Evolutionary conservation across 164 flowering plant genomes (phyloP).

Genomic region (Litsea cubeba): DNA sequence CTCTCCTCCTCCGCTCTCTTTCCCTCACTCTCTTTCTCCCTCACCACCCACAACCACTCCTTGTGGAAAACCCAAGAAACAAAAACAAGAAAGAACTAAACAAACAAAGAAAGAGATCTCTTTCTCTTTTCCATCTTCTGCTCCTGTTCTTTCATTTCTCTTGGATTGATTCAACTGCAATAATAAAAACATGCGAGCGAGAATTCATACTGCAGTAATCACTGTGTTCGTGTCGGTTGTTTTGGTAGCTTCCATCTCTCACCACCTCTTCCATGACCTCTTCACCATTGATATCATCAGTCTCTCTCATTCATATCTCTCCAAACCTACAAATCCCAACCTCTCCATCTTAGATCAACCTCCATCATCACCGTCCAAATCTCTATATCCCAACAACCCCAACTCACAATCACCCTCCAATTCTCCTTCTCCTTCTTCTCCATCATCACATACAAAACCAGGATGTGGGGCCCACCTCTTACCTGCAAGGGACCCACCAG

Average conservation of each 20-base stretch:
- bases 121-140: not conserved
- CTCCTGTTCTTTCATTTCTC: not conserved
- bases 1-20: not conserved
- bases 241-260: conserved; percentile 10
- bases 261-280: conserved; percentile 14
- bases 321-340: conserved; percentile 3
- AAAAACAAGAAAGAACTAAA: not conserved
- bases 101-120: not conserved
- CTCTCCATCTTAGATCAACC: conserved; percentile 3
- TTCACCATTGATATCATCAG: not conserved
- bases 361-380: too few species aligned
- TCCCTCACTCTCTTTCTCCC: not conserved
- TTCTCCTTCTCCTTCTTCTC: too few species aligned
- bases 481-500: conserved; percentile 11
- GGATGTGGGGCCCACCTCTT: not conserved
- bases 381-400: too few species aligned
- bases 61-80: conserved; percentile 7
- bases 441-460: too few species aligned
- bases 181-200: not conserved
- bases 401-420: too few species aligned
- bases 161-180: not conserved
- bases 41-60: too few species aligned
- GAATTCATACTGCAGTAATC: conserved; percentile 6
- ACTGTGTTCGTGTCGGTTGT: conserved; percentile 15
- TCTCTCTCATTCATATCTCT: conserved; percentile 4